Conservation (phyloP, 2,329 filamentous ascomycete species). For the Paracorniculantispora psalliotae region DNA sequence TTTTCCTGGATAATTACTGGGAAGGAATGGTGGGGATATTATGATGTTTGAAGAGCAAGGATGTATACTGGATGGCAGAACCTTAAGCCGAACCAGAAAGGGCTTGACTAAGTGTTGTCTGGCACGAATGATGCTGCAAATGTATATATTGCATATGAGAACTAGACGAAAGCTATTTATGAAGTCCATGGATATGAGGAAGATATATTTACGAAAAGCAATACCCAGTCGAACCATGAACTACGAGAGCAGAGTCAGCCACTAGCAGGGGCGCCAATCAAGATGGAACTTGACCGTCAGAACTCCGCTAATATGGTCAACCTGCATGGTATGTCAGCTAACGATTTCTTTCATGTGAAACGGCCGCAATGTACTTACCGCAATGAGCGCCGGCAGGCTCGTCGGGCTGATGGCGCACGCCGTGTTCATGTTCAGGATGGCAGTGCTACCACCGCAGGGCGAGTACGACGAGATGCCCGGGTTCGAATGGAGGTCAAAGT, state of each 20-base stretch:
- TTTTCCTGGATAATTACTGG: not conserved
- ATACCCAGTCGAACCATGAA: too few relatives aligned
- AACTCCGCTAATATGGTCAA: constrained; percentile 23
- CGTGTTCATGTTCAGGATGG: constrained; percentile 26
- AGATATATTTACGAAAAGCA: not conserved
- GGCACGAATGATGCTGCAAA: not conserved
- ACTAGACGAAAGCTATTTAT: not conserved
- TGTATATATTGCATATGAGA: not conserved
- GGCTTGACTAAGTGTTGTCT: not conserved
- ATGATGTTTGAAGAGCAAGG: too few relatives aligned
- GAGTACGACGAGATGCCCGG: constrained; percentile 21
- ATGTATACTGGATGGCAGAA: not conserved
- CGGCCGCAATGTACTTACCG: constrained; percentile 15
- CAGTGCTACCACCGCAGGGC: constrained; percentile 22
- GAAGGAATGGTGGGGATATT: not conserved
- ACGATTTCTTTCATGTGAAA: not conserved
- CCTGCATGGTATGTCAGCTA: constrained; percentile 14
- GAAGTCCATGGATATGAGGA: not conserved
- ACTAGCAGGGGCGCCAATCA: constrained; percentile 18
- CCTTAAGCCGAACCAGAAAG: too few relatives aligned
- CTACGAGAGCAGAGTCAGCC: not conserved
- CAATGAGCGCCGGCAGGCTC: constrained; percentile 20
- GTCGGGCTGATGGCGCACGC: constrained; percentile 22
- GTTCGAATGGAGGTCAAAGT: constrained; percentile 19
- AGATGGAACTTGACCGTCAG: constrained; percentile 21